phyloP scores from a whole-genome alignment of 208 protist species.

The Borovskyia barvae region DNA sequence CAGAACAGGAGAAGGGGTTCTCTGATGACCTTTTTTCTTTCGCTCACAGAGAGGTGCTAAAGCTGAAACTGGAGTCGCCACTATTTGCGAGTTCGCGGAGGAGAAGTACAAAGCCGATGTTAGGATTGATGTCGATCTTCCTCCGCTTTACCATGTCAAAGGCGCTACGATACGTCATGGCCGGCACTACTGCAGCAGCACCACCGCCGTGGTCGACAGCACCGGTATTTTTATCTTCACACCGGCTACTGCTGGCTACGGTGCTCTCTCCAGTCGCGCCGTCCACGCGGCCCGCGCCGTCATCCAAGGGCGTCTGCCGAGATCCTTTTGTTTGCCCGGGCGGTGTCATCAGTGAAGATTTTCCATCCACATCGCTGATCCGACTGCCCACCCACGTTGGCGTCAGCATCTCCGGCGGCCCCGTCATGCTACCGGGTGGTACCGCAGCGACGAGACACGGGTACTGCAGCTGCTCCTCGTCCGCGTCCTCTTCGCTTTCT shows the following conservation, averaged over 20 bases:
- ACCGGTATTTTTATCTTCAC: conserved; percentile 6
- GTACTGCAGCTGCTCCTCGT: too few relatives aligned
- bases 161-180: conserved; percentile 61
- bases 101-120: conserved; percentile 81
- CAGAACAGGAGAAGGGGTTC: too few relatives aligned
- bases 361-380: neutral
- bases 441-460: too few relatives aligned
- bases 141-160: conserved; percentile 59
- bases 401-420: neutral
- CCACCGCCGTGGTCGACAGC: conserved; percentile 13
- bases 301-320: too few relatives aligned
- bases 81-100: conserved; percentile 52
- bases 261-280: neutral
- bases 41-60: conserved; percentile 29
- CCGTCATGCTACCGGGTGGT: too few relatives aligned
- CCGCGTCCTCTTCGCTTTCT: too few relatives aligned
- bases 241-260: too few relatives aligned
- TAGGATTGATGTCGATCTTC: conserved; percentile 79
- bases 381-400: neutral
- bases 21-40: neutral
- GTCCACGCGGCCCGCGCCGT: too few relatives aligned
- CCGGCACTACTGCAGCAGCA: conserved; percentile 13
- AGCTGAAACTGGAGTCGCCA: conserved; percentile 33
- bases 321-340: too few relatives aligned
- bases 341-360: too few relatives aligned